Base-by-base conservation (phyloP, 192 early-diverging fungal genomes). In the Lobosporangium transversale region DNA sequence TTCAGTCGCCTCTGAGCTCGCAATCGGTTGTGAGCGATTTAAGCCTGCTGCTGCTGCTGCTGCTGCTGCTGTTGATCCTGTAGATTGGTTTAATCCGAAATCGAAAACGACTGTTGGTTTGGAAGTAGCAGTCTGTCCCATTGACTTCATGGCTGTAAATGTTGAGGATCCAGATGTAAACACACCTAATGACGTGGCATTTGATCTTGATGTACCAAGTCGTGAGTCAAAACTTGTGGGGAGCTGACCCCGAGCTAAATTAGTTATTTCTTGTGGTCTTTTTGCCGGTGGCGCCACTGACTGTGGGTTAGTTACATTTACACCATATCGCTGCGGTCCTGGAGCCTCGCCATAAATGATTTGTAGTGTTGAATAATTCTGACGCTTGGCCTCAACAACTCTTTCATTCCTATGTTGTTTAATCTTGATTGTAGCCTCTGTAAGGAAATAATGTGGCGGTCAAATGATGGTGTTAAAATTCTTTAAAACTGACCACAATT, bases 301-400 rank as follows among this genome's bases (percentile, higher is more conserved):
- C 3, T 12, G 36, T 37, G 56, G 21, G 2, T 14, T 17, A 7
- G 24, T 30, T 0, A 32, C 15, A 4, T 35, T 1, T 24, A 31
- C 51, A n/a, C 42, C 33, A 12, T 12, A 26, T 5, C 42, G 35
- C 1, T 54, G 49, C 3, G 71, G 71, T 49, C 51, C 27, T 31
- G 71, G 57, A 4, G 63, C 66, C 15, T 49, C n/a, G 32, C 71
- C 71, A 47, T 66, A 75, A 31, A 75, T 43, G 18, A 75, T 66
- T 21, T 75, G 42, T 10, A 36, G 29, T 5, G 27, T 21, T 1
- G 50, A 37, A 32, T 61, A 75, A 12, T 33, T 35, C 32, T 60
- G 42, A 17, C 71, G 51, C 44, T 75, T 75, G 10, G 58, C 56
- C 12, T 75, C 71, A 3, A 75, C 71, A 29, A 75, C 45, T 51